A percentile compares a stretch with the other conserved stretches of the same genome.
phyloP scores from a whole-genome alignment of 208 protist species.

The Phytomonas francai region DNA sequence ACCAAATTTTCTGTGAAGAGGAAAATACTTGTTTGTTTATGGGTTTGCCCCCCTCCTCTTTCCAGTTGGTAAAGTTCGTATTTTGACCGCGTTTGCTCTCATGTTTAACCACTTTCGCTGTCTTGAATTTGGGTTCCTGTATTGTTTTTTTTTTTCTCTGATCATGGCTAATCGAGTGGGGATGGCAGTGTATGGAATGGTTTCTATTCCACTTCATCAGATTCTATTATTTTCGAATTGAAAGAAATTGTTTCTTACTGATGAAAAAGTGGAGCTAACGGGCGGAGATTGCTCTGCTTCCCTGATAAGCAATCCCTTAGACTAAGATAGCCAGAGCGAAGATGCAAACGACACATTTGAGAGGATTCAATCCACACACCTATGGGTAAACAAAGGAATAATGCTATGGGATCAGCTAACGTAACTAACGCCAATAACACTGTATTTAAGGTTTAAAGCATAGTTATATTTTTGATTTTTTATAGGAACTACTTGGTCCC shows the following conservation, averaged over 20 bases:
- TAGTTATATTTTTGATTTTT: not conserved
- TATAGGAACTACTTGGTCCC: not conserved
- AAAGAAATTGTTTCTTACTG: not conserved
- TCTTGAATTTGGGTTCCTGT: not conserved
- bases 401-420: not conserved
- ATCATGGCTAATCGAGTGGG: not conserved
- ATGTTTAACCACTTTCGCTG: not conserved
- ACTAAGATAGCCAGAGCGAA: not conserved
- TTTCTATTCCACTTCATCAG: not conserved
- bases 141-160: not conserved
- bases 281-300: not conserved
- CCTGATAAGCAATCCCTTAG: not conserved
- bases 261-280: not conserved
- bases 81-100: not conserved
- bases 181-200: not conserved
- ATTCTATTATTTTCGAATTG: not conserved
- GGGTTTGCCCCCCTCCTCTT: not conserved
- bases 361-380: not conserved
- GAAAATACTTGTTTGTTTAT: not conserved
- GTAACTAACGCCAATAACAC: not conserved
- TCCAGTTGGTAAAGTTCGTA: not conserved
- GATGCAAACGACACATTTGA: not conserved
- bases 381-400: not conserved
- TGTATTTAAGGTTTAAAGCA: not conserved
- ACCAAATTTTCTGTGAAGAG: not conserved